These are phyloP conservation scores for Boechera retrofracta DNA, from an alignment of 345 rosid species.

Conservation along the genomic window DNA sequence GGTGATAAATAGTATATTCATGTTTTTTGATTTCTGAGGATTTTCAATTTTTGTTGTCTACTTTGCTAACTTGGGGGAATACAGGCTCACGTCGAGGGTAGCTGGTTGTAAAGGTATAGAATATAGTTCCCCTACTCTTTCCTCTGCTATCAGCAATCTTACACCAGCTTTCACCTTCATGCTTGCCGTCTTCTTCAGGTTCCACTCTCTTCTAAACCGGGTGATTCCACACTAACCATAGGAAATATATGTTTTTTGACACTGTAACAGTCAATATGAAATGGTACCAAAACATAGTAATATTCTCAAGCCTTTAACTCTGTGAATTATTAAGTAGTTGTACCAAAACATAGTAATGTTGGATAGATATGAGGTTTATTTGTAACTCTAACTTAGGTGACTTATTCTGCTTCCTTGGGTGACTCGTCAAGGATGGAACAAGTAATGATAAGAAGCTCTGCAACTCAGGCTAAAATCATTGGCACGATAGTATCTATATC, in stretches of 20 bases:
- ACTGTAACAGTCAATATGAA: not conserved
- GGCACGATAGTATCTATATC: constrained; percentile 44
- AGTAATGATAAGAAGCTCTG: constrained; percentile 40
- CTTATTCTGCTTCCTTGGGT: constrained; percentile 2
- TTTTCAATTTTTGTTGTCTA: constrained; percentile 6
- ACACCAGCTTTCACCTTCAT: constrained; percentile 43
- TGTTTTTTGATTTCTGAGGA: not conserved
- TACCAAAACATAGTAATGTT: not conserved
- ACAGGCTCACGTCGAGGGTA: constrained; percentile 39
- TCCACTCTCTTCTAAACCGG: constrained; percentile 13
- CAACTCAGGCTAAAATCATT: constrained; percentile 43
- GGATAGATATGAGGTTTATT: constrained; percentile 4
- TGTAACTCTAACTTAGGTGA: not conserved
- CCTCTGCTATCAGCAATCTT: constrained; percentile 44
- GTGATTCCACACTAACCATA: not conserved
- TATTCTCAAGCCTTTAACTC: not conserved
- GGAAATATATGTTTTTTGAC: not conserved
- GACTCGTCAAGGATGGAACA: constrained; percentile 36
- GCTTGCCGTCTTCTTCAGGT: constrained; percentile 46
- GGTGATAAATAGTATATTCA: constrained; percentile 4
- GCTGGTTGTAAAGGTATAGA: constrained; percentile 43
- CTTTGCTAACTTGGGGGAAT: constrained; percentile 1
- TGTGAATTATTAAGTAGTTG: not conserved
- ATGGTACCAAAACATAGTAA: not conserved
- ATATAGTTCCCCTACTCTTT: constrained; percentile 44